Percentiles rank a stretch among this genome's conserved stretches.
Conservation (phyloP, 441 rosid species). For the Populus hybrid region DNA sequence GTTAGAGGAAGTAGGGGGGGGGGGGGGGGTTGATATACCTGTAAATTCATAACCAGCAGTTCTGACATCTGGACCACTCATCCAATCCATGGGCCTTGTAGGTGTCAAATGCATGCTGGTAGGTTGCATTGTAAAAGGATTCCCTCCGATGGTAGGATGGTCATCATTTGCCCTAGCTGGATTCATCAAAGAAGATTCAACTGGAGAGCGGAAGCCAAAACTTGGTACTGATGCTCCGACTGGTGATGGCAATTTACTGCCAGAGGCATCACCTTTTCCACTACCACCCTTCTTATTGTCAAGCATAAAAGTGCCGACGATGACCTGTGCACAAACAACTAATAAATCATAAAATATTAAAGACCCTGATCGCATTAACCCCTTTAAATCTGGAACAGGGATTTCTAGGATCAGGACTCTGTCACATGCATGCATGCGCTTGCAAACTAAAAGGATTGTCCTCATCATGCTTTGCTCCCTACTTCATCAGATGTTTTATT, state of each 20-base stretch:
- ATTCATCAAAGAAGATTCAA: conserved; percentile 60
- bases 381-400: neutral
- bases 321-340: conserved; percentile 52
- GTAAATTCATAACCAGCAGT: conserved; percentile 51
- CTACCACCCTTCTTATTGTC: conserved; percentile 54
- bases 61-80: conserved; percentile 49
- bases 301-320: conserved; percentile 74
- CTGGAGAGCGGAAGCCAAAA: conserved; percentile 51
- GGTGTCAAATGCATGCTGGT: conserved; percentile 48
- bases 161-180: conserved; percentile 47
- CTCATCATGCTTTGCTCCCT: neutral
- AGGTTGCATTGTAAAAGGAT: conserved; percentile 60
- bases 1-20: neutral
- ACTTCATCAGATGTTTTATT: neutral
- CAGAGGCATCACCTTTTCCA: conserved; percentile 51
- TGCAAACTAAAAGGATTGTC: neutral
- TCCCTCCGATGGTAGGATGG: conserved; percentile 49
- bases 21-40: conserved; percentile 40
- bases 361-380: neutral
- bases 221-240: conserved; percentile 47
- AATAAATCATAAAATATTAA: conserved; percentile 10
- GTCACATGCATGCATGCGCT: neutral
- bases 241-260: conserved; percentile 57
- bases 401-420: neutral
- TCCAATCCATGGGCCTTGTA: conserved; percentile 52